Conservation (phyloP, 768 basidiomycete species). For the Clitopilus hobsonii region DNA sequence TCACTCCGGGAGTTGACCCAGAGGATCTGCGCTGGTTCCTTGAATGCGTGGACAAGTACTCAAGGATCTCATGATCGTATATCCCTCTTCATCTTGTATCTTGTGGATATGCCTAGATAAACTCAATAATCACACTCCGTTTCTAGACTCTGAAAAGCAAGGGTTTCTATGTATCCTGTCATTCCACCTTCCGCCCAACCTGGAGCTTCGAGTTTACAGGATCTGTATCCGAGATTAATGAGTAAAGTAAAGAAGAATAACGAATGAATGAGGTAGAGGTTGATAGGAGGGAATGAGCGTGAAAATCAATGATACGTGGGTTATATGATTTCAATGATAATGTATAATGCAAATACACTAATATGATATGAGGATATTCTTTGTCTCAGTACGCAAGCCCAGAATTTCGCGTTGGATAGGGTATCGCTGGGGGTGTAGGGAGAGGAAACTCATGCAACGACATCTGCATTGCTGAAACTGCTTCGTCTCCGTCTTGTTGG, state of each 20-base stretch:
- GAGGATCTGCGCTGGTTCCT: constrained; percentile 91
- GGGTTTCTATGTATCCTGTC: too few relatives aligned
- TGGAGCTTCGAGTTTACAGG: constrained; percentile 9
- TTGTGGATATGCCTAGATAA: too few relatives aligned
- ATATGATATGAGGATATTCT: not conserved
- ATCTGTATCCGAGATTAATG: not conserved
- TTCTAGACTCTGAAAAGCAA: too few relatives aligned
- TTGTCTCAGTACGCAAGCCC: constrained; percentile 1
- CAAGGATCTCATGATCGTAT: constrained; percentile 20
- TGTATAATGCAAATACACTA: not conserved
- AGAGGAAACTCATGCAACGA: constrained; percentile 52
- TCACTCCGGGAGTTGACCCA: constrained; percentile 92
- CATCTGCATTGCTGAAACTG: constrained; percentile 85
- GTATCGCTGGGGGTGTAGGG: too few relatives aligned
- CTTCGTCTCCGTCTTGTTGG: constrained; percentile 74
- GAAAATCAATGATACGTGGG: constrained; percentile 3
- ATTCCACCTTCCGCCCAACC: too few relatives aligned
- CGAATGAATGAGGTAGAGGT: constrained; percentile 4
- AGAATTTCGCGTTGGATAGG: too few relatives aligned
- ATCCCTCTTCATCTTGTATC: too few relatives aligned
- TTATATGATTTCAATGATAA: constrained; percentile 6
- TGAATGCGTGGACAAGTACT: constrained; percentile 84
- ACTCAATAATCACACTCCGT: too few relatives aligned
- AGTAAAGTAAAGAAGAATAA: constrained; percentile 1
- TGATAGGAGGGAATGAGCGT: constrained; percentile 9